Evolutionary conservation across 2,329 filamentous ascomycete species (phyloP).

Genomic region (Raffaelea arxii): DNA sequence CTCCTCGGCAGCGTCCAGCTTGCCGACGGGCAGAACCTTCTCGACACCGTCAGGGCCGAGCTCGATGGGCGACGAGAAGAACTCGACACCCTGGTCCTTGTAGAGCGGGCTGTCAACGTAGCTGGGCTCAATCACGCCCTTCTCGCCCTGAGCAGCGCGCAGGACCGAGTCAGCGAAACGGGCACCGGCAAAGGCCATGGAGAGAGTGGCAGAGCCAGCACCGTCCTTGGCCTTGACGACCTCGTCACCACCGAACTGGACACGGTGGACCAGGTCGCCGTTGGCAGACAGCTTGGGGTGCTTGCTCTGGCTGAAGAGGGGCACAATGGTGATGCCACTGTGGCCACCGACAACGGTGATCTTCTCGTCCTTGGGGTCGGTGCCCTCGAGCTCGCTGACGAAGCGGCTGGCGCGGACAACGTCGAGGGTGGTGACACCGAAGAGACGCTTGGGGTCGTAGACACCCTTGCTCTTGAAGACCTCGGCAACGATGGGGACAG

Average conservation of each 20-base stretch:
- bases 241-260: constrained; percentile 98
- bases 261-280: constrained; percentile 76
- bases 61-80: constrained; percentile 93
- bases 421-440: constrained; percentile 98
- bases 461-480: constrained; percentile 91
- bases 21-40: constrained; percentile 83
- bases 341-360: constrained; percentile 96
- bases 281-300: constrained; percentile 76
- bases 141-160: constrained; percentile 85
- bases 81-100: constrained; percentile 96
- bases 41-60: constrained; percentile 93
- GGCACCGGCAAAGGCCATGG: constrained; percentile 94
- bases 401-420: constrained; percentile 97
- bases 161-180: constrained; percentile 83
- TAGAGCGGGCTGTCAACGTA: constrained; percentile 96
- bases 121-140: constrained; percentile 89
- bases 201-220: constrained; percentile 91
- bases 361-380: constrained; percentile 85
- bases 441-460: constrained; percentile 98
- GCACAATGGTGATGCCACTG: constrained; percentile 96
- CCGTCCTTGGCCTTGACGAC: constrained; percentile 98
- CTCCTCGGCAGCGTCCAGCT: constrained; percentile 78
- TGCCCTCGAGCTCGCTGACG: constrained; percentile 87
- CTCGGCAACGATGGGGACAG: constrained; percentile 94
- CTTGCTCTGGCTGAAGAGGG: constrained; percentile 88